Evolutionary conservation across 768 basidiomycete genomes (phyloP).

Genomic region (Tylopilus sp.): DNA sequence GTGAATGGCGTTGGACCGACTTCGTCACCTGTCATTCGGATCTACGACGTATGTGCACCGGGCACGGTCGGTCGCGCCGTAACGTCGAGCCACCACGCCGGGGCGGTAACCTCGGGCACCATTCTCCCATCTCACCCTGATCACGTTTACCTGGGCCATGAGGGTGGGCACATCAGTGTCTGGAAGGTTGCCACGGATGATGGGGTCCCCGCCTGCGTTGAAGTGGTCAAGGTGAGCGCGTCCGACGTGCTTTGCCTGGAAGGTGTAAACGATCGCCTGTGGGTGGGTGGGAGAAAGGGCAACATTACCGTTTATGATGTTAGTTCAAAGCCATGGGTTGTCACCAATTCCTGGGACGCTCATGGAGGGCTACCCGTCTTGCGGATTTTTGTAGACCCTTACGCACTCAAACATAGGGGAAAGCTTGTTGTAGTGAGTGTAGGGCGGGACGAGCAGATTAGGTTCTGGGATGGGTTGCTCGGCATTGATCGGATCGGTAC

Average conservation of each 20-base stretch:
- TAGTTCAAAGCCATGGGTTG: slow-evolving; percentile 69
- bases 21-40: slow-evolving; percentile 68
- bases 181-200: slow-evolving; percentile 62
- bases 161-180: slow-evolving; percentile 84
- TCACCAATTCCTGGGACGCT: slow-evolving; percentile 86
- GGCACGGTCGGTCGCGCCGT: slow-evolving; percentile 53
- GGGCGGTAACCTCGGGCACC: slow-evolving; percentile 79
- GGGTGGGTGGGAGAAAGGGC: slow-evolving; percentile 86
- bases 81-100: slow-evolving; percentile 66
- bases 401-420: slow-evolving; percentile 66
- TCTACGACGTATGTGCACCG: slow-evolving; percentile 72
- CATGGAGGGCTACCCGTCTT: slow-evolving; percentile 66
- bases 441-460: slow-evolving; percentile 68
- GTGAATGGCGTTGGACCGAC: slow-evolving; percentile 39
- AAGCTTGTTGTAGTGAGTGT: slow-evolving; percentile 70
- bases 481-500: slow-evolving; percentile 84
- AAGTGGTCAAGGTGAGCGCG: slow-evolving; percentile 74
- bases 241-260: slow-evolving; percentile 82
- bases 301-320: slow-evolving; percentile 81
- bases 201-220: slow-evolving; percentile 60
- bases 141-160: slow-evolving; percentile 82
- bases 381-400: slow-evolving; percentile 65
- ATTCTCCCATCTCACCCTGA: slow-evolving; percentile 65
- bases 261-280: slow-evolving; percentile 80
- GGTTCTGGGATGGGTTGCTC: slow-evolving; percentile 89